phyloP scores from a whole-genome alignment of 176 grass and related monocot species.

The Echinochloa phyllopogon region DNA sequence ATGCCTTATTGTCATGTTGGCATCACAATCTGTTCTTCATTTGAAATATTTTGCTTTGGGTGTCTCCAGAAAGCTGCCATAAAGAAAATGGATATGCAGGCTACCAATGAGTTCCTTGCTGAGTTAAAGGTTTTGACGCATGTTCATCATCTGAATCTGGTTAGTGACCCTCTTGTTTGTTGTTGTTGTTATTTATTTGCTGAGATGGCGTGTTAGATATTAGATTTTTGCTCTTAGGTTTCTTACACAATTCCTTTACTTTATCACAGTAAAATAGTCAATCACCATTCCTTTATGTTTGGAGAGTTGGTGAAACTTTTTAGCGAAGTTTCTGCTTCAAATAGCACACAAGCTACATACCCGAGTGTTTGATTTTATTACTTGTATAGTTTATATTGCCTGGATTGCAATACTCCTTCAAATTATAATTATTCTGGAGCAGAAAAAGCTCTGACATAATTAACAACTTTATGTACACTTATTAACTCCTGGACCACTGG shows the following conservation, averaged over 20 bases:
- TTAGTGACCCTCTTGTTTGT: slow-evolving; percentile 41
- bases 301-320: neutral
- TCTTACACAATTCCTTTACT: neutral
- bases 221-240: neutral
- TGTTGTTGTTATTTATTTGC: neutral
- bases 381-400: neutral
- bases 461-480: neutral
- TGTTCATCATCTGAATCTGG: slow-evolving; percentile 99
- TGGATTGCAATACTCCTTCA: neutral
- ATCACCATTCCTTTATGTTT: slow-evolving; percentile 6
- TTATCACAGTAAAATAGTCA: slow-evolving; percentile 10
- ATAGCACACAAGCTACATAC: neutral
- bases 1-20: slow-evolving; percentile 27
- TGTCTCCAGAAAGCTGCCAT: slow-evolving; percentile 88
- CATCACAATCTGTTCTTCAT: slow-evolving; percentile 26
- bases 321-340: neutral
- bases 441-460: neutral
- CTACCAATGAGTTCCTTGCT: slow-evolving; percentile 87
- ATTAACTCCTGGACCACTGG: too few species aligned
- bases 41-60: slow-evolving; percentile 21
- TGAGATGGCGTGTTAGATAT: slow-evolving; percentile 4
- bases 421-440: neutral
- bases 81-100: slow-evolving; percentile 98
- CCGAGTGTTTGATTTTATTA: neutral
- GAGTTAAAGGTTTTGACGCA: slow-evolving; percentile 97